Percentiles rank a stretch among this genome's conserved stretches.
Evolutionary conservation across 306 rosid species (phyloP).

Genomic region (Comarum palustre): DNA sequence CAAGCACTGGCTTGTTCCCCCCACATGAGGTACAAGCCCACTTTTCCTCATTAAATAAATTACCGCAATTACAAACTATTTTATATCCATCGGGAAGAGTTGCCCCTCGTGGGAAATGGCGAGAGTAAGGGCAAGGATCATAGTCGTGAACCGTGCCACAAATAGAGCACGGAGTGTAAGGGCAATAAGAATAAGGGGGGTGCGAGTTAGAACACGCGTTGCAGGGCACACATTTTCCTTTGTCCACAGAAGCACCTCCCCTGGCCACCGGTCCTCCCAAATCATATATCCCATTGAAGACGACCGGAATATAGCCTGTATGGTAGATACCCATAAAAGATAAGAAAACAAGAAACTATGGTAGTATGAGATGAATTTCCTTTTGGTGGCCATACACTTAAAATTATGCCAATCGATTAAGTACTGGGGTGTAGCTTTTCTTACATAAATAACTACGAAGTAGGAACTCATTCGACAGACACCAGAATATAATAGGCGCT

Average conservation of each 20-base stretch:
- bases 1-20: background rate
- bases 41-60: background rate
- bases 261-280: too few species aligned
- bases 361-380: background rate
- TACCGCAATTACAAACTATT: background rate
- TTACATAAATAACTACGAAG: too few species aligned
- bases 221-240: background rate
- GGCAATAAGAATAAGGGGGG: background rate
- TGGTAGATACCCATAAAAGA: background rate
- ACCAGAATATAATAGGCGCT: too few species aligned
- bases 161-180: background rate
- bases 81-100: background rate
- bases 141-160: background rate
- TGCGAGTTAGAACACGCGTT: background rate
- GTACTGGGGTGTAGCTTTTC: too few species aligned
- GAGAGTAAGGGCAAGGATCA: background rate
- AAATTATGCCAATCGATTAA: too few species aligned
- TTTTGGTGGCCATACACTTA: too few species aligned
- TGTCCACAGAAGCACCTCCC: background rate
- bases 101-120: background rate
- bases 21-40: background rate
- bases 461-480: too few species aligned
- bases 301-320: background rate
- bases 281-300: background rate
- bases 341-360: background rate